Percentiles rank a stretch among this genome's conserved stretches.
These are phyloP conservation scores for Aspergillus felis DNA, from an alignment of 2,329 filamentous ascomycete genomes.

Conservation along the genomic window DNA sequence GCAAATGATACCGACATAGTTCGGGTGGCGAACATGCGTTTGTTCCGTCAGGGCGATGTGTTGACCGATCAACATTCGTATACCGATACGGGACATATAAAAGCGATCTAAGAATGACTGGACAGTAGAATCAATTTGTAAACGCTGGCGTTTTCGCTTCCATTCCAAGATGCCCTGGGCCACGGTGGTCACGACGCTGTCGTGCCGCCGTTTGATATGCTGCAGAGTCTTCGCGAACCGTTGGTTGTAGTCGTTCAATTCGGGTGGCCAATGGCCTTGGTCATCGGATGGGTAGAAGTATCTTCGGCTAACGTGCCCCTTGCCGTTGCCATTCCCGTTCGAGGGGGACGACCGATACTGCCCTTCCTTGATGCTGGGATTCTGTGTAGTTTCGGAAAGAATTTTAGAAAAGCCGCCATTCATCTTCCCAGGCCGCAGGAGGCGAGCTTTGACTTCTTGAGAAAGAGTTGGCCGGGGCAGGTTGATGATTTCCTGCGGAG, in stretches of 20 bases:
- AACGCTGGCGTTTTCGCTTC: slow-evolving; percentile 90
- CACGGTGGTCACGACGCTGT: slow-evolving; percentile 96
- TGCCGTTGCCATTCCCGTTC: slow-evolving; percentile 49
- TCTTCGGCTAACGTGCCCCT: slow-evolving; percentile 54
- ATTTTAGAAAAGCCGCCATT: slow-evolving; percentile 60
- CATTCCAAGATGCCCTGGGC: slow-evolving; percentile 97
- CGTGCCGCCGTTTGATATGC: slow-evolving; percentile 91
- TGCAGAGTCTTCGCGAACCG: slow-evolving; percentile 84
- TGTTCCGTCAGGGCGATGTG: slow-evolving; percentile 97
- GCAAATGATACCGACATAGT: slow-evolving; percentile 98
- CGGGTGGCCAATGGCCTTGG: slow-evolving; percentile 82
- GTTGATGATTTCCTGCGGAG: slow-evolving; percentile 73
- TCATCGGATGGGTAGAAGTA: slow-evolving; percentile 95
- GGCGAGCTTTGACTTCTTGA: slow-evolving; percentile 70
- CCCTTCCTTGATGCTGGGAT: slow-evolving; percentile 81
- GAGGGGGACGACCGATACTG: slow-evolving; percentile 62
- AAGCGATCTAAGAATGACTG: slow-evolving; percentile 97
- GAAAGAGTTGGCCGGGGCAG: slow-evolving; percentile 73
- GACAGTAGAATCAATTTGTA: slow-evolving; percentile 97
- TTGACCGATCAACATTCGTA: slow-evolving; percentile 98
- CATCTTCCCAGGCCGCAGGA: slow-evolving; percentile 54
- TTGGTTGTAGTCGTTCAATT: slow-evolving; percentile 90
- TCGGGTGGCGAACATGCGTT: slow-evolving; percentile 79
- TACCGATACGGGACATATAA: slow-evolving; percentile 99
- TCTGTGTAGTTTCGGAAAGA: slow-evolving; percentile 78